Conservation (phyloP, 768 basidiomycete species). For the Calocybe gangraenosa region DNA sequence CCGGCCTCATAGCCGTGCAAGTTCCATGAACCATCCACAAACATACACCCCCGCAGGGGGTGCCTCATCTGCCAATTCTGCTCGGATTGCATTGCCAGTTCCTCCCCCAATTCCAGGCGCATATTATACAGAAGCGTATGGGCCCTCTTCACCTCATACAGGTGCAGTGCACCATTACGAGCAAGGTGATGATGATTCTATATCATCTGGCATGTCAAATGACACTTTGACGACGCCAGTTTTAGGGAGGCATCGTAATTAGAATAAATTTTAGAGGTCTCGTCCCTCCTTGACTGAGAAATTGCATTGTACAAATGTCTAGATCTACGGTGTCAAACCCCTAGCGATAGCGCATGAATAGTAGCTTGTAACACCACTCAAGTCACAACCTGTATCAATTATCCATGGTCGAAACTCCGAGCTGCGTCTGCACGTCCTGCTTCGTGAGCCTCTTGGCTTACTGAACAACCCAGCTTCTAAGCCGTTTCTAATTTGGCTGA, state of each 20-base stretch:
- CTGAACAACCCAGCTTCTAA: no score
- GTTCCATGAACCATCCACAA: not conserved
- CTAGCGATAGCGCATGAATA: no score
- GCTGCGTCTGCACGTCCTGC: no score
- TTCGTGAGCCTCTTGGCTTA: no score
- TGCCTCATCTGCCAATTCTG: not conserved
- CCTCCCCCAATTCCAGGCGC: slow-evolving; percentile 12
- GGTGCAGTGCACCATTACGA: slow-evolving; percentile 3
- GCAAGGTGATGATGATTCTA: slow-evolving; percentile 8
- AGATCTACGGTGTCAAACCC: no score
- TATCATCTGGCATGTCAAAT: slow-evolving; percentile 11
- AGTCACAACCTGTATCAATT: no score
- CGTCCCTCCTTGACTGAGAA: no score
- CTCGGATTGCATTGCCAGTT: slow-evolving; percentile 7
- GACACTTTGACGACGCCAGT: slow-evolving; percentile 14
- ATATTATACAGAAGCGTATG: slow-evolving; percentile 1
- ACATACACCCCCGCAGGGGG: not conserved
- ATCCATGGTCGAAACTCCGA: no score
- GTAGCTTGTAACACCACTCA: no score
- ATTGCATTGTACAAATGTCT: no score
- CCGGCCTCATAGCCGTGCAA: not conserved
- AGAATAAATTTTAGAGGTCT: no score
- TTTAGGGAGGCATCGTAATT: not conserved
- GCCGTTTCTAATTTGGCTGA: no score
- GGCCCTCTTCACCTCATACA: not conserved